These are phyloP conservation scores for Penicillium ucsense DNA, from an alignment of 495 filamentous ascomycete species.

Conservation along the genomic window DNA sequence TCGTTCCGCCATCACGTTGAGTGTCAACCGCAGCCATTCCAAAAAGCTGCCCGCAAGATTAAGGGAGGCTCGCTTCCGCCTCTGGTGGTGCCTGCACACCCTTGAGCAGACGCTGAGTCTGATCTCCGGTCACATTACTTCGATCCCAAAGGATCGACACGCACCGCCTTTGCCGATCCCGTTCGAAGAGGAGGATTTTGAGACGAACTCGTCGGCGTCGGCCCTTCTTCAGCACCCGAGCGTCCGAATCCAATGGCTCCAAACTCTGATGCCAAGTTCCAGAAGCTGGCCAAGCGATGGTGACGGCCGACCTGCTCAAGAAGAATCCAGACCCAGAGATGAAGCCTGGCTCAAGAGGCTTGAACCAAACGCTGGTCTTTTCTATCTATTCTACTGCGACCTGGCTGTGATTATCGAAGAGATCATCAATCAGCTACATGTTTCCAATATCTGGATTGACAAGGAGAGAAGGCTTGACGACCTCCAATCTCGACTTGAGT, in stretches of 20 bases:
- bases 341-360: neutral
- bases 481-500: neutral
- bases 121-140: conserved; percentile 50
- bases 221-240: neutral
- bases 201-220: neutral
- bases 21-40: conserved; percentile 13
- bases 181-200: neutral
- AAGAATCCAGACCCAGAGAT: neutral
- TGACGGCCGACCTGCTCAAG: neutral
- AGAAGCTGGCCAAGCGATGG: neutral
- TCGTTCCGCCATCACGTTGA: neutral
- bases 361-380: neutral
- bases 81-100: conserved; percentile 53
- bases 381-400: conserved; percentile 31
- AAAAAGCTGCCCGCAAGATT: conserved; percentile 17
- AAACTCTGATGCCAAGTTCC: neutral
- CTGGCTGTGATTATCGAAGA: conserved; percentile 40
- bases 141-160: conserved; percentile 40
- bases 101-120: conserved; percentile 46
- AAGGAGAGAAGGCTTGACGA: conserved; percentile 20
- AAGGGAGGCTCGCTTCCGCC: conserved; percentile 46
- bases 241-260: neutral
- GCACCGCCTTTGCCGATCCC: neutral
- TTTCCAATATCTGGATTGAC: conserved; percentile 18
- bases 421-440: neutral